These are phyloP conservation scores for Beauveria bassiana DNA, from an alignment of 2,329 filamentous ascomycete species.

Conservation along the genomic window DNA sequence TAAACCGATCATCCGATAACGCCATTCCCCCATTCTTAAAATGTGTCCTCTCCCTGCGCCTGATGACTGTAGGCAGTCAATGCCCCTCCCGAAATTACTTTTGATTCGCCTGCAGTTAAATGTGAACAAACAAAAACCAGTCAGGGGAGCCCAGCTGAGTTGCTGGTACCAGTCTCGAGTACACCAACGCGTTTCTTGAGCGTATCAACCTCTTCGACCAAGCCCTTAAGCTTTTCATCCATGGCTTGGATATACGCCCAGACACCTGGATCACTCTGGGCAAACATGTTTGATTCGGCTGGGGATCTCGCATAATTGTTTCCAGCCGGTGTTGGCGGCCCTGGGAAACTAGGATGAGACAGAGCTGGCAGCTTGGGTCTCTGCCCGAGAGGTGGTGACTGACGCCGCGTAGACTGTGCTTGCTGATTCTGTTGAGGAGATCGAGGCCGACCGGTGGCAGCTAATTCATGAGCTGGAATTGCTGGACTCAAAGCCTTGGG, in stretches of 20 bases:
- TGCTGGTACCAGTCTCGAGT: conserved; percentile 17
- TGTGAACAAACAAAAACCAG: not conserved
- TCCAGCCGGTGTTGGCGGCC: conserved; percentile 21
- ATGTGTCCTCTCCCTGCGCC: not conserved
- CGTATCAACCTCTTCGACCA: conserved; percentile 26
- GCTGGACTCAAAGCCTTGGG: conserved; percentile 76
- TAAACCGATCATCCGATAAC: conserved; percentile 7
- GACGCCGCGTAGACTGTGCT: conserved; percentile 47
- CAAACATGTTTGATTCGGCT: conserved; percentile 58
- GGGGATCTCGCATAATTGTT: conserved; percentile 29
- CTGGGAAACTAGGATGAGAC: conserved; percentile 28
- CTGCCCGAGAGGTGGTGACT: conserved; percentile 41
- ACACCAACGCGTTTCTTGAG: conserved; percentile 28
- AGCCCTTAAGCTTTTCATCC: conserved; percentile 44
- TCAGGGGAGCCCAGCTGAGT: not conserved
- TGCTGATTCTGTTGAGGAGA: conserved; percentile 61
- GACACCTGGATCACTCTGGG: conserved; percentile 52
- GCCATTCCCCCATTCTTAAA: conserved; percentile 9
- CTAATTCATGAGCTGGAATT: conserved; percentile 43
- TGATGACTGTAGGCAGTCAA: not conserved
- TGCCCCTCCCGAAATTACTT: not conserved
- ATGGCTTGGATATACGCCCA: conserved; percentile 67
- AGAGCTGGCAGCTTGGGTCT: conserved; percentile 31
- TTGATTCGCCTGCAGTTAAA: not conserved
- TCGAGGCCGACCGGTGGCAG: conserved; percentile 45